Evolutionary conservation across 2,329 filamentous ascomycete genomes (phyloP), one percentile per base, ranked within the genome.

Genomic region (Knufia fluminis): DNA sequence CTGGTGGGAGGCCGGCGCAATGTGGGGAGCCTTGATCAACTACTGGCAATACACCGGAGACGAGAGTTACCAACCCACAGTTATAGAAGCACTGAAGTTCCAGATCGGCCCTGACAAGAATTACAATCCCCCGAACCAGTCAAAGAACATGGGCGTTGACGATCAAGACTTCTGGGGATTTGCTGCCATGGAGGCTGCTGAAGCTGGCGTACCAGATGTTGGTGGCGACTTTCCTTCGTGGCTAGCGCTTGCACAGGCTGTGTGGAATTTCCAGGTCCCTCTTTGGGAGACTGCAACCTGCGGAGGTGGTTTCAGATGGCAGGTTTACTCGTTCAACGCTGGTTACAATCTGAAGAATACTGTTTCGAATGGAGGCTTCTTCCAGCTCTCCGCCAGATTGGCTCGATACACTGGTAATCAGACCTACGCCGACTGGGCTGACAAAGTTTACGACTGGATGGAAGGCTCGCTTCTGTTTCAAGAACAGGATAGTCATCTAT

Each of bases 281-380:
- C 76, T 86, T 19, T 90, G 85, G 82, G 82, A 90, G 56, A 68
- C 66, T 10, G 61, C 67, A 0, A 72, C 69, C 1, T 92, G 87
- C 66, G 71, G 68, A 39, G 87, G 87, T 43, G 87, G 87, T 7
- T 68, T 94, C 55, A 77, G 83, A 53, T 94, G 87, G 87, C 86
- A 92, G 67, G 84, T 92, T 50, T 89, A 70, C 59, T 64, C 67
- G 4, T 74, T 73, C 63, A 75, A 74, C 56, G 66, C 64, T 38
- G 73, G 73, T 7, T 77, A 70, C 56, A 63, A 70, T 44, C 71
- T 75, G 59, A 73, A 74, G 60, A 75, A 74, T 59, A 68, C 69
- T 33, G 75, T 77, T 48, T 73, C 73, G 6, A 76, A 76, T 51
- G 73, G 71, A 17, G 68, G 70, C 40, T 71, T 75, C 56, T 75